phyloP scores from a whole-genome alignment of 352 stramenopile genomes.

The Pythium grandisporangium region DNA sequence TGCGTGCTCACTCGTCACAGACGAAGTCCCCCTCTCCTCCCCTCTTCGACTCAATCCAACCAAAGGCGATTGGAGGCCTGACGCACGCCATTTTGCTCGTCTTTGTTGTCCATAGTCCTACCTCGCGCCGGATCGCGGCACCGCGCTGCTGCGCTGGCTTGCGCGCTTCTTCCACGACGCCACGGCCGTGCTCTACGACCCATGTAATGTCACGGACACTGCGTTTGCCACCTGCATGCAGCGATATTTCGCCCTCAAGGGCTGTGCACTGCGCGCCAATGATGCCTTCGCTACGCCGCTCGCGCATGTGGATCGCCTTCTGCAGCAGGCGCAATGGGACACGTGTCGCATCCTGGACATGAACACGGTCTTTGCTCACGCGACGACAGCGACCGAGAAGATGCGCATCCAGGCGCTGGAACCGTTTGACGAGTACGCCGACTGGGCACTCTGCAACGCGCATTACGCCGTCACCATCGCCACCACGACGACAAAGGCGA shows the following conservation, averaged over 20 bases:
- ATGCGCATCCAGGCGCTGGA: constrained; percentile 35
- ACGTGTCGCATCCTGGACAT: constrained; percentile 45
- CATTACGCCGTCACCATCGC: constrained; percentile 60
- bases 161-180: constrained; percentile 20
- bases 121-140: constrained; percentile 37
- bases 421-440: constrained; percentile 58
- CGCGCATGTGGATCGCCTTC: constrained; percentile 29
- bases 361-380: constrained; percentile 42
- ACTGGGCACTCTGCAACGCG: constrained; percentile 55
- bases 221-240: constrained; percentile 48
- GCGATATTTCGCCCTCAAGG: constrained; percentile 59
- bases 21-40: neutral
- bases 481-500: constrained; percentile 3
- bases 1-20: too few relatives aligned
- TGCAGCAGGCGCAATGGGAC: constrained; percentile 20
- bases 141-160: constrained; percentile 35
- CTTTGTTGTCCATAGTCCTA: constrained; percentile 37
- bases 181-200: constrained; percentile 55
- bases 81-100: too few relatives aligned
- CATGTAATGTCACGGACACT: constrained; percentile 26
- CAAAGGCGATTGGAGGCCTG: too few relatives aligned
- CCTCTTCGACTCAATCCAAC: neutral
- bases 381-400: constrained; percentile 29
- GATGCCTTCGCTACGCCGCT: constrained; percentile 21
- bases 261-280: constrained; percentile 44